Conservation (phyloP, 2,329 filamentous ascomycete genomes). For the Fusarium phyllophilum region DNA sequence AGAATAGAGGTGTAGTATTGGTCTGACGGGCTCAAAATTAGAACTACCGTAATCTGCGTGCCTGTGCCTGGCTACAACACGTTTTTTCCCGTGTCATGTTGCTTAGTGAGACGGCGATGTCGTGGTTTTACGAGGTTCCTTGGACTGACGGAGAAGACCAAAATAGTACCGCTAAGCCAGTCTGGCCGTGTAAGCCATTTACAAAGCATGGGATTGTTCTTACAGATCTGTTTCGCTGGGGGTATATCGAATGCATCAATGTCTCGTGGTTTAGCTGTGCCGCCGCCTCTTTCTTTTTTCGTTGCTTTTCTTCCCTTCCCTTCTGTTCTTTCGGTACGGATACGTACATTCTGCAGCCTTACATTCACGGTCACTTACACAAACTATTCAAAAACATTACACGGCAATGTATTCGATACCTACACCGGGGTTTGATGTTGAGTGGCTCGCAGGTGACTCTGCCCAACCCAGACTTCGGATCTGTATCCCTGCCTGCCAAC, state of each 20-base stretch:
- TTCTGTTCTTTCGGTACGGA: neutral
- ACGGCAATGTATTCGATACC: neutral
- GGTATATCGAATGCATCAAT: constrained; percentile 13
- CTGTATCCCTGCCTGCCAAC: constrained; percentile 40
- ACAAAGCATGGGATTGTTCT: neutral
- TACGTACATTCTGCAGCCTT: constrained; percentile 27
- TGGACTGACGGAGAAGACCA: constrained; percentile 4
- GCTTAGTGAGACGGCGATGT: constrained; percentile 5
- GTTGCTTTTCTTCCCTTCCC: neutral
- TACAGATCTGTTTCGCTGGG: neutral
- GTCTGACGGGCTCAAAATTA: neutral
- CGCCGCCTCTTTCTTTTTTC: constrained; percentile 20
- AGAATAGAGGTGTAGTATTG: constrained; percentile 15
- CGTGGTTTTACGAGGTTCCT: constrained; percentile 10
- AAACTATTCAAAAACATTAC: neutral
- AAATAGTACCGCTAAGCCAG: constrained; percentile 29
- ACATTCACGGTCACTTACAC: constrained; percentile 12
- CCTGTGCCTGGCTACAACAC: constrained; percentile 16
- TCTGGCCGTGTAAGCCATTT: constrained; percentile 10
- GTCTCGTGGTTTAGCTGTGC: constrained; percentile 21
- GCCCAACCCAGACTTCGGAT: constrained; percentile 25
- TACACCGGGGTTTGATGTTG: constrained; percentile 18
- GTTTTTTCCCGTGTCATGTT: neutral
- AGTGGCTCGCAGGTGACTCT: constrained; percentile 30
- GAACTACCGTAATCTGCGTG: constrained; percentile 4